phyloP scores from a whole-genome alignment of 306 rosid species.

The peach (Prunus persica) region Prunus_persica_NCBIv2 NC_034010.1:20778501-20779000 shows the following conservation, averaged over 20 bases:
- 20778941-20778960: background rate
- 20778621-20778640: slow-evolving; percentile 15
- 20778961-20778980: no score
- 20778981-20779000: no score
- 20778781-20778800: slow-evolving; percentile 7
- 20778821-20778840: no score
- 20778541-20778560: background rate
- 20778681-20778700: slow-evolving; percentile 70
- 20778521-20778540: slow-evolving; percentile 9
- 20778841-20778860: background rate
- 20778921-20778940: background rate
- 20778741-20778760: slow-evolving; percentile 24
- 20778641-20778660: slow-evolving; percentile 35
- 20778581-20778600: no score
- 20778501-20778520: slow-evolving; percentile 16
- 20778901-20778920: background rate
- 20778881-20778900: background rate
- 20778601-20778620: background rate
- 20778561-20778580: background rate
- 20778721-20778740: slow-evolving; percentile 34
- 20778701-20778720: slow-evolving; percentile 46
- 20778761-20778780: slow-evolving; percentile 39
- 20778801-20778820: background rate
- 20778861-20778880: background rate
- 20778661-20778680: slow-evolving; percentile 72